phyloP scores from a whole-genome alignment of 2,329 filamentous ascomycete species.

The Xylaria arbuscula region DNA sequence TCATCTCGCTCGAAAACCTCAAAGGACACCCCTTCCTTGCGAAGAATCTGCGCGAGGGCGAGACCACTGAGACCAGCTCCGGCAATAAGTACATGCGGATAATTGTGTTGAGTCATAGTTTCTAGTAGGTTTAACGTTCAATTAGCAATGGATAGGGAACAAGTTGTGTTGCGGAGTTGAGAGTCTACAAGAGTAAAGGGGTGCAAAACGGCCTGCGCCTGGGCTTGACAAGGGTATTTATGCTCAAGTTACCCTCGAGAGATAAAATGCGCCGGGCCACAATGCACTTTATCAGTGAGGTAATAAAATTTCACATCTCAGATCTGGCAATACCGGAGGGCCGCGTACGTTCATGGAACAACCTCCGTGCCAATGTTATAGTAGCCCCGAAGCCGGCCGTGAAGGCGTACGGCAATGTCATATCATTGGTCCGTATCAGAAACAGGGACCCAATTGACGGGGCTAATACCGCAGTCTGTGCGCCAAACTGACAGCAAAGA shows the following conservation, averaged over 20 bases:
- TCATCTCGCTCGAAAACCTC: constrained; percentile 38
- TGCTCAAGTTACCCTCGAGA: no score
- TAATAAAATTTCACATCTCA: not conserved
- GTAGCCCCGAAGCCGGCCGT: not conserved
- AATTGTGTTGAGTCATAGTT: constrained; percentile 9
- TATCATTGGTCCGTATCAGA: constrained; percentile 6
- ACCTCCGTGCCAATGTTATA: not conserved
- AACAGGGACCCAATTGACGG: not conserved
- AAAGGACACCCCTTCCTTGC: constrained; percentile 34
- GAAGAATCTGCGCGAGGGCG: constrained; percentile 35
- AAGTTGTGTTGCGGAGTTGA: not conserved
- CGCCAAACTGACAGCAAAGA: no score
- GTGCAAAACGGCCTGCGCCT: no score
- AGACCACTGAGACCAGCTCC: constrained; percentile 37
- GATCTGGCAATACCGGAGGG: not conserved
- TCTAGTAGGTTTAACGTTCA: not conserved
- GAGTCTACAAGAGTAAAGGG: not conserved
- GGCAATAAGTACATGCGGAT: constrained; percentile 35
- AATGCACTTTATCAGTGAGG: no score
- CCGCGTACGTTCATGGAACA: not conserved
- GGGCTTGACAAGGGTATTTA: no score
- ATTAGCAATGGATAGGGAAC: not conserved
- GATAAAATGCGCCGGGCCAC: not conserved
- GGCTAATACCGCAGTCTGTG: no score
- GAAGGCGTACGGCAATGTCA: constrained; percentile 12